Conservation (phyloP, 2,329 filamentous ascomycete genomes). For the Sporothrix euskadiensis region DNA sequence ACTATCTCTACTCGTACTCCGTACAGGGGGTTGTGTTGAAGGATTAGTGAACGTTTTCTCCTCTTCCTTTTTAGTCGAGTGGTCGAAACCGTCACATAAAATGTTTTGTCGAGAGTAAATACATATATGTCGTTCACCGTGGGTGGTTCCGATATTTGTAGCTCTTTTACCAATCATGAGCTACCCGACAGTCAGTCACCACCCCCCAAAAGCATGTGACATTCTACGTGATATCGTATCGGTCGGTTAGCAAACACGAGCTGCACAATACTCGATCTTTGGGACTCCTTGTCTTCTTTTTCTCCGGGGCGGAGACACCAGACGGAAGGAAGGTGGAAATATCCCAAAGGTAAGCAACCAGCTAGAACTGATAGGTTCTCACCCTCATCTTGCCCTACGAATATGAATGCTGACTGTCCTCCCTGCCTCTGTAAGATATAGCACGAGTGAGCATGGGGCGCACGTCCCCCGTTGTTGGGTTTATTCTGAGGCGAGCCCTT, state of each 20-base stretch:
- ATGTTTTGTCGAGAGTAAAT: background rate
- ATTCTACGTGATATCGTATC: background rate
- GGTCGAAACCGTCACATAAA: background rate
- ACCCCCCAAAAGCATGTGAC: background rate
- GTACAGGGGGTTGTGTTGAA: background rate
- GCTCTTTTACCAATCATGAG: background rate
- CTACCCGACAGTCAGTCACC: background rate
- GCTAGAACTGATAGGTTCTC: background rate
- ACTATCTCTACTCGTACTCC: background rate
- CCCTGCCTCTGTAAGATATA: background rate
- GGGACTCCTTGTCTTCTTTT: background rate
- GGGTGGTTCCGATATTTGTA: background rate
- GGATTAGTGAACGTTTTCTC: background rate
- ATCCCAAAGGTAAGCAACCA: background rate
- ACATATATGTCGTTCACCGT: background rate
- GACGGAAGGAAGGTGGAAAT: background rate
- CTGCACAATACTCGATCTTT: background rate
- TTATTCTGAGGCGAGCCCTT: background rate
- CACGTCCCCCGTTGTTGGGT: background rate
- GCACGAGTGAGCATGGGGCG: background rate
- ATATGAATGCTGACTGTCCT: background rate
- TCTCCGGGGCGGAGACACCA: background rate
- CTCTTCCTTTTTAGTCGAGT: background rate
- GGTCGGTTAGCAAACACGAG: background rate
- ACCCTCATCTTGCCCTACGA: background rate